phyloP scores from a whole-genome alignment of 805 yeast species.

The Wickerhamiella australiensis region DNA sequence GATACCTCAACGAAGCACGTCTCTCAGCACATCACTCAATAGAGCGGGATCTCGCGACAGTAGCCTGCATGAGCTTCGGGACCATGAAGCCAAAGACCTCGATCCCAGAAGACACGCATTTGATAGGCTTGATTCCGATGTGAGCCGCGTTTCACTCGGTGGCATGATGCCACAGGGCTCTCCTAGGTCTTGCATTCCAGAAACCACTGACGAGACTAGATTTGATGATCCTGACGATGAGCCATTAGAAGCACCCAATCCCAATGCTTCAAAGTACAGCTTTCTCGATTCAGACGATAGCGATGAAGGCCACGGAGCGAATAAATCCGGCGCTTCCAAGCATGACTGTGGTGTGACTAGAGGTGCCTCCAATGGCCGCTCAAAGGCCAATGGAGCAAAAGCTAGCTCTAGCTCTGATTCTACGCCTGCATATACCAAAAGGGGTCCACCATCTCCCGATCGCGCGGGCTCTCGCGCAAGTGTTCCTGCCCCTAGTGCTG shows the following conservation, averaged over 20 bases:
- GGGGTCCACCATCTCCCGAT: too few species aligned
- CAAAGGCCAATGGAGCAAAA: too few species aligned
- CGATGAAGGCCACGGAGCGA: not conserved
- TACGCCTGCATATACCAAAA: too few species aligned
- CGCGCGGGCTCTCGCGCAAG: too few species aligned
- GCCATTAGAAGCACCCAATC: not conserved
- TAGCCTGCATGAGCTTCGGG: not conserved
- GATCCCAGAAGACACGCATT: not conserved
- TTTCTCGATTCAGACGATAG: slow-evolving; percentile 5
- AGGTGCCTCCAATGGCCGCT: too few species aligned
- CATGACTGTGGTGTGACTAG: too few species aligned
- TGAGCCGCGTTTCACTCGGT: not conserved
- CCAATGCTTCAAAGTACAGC: not conserved
- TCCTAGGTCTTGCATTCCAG: not conserved
- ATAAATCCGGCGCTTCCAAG: not conserved
- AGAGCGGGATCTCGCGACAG: not conserved
- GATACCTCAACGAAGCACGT: not conserved
- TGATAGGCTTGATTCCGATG: not conserved
- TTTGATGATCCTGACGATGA: slow-evolving; percentile 3
- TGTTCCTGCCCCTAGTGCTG: too few species aligned
- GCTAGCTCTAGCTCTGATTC: too few species aligned
- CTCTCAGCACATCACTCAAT: not conserved
- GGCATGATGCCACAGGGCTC: not conserved
- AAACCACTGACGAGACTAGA: not conserved
- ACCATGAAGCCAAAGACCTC: not conserved